phyloP scores from a whole-genome alignment of 2,329 filamentous ascomycete species.

The Colletotrichum navitas region DNA sequence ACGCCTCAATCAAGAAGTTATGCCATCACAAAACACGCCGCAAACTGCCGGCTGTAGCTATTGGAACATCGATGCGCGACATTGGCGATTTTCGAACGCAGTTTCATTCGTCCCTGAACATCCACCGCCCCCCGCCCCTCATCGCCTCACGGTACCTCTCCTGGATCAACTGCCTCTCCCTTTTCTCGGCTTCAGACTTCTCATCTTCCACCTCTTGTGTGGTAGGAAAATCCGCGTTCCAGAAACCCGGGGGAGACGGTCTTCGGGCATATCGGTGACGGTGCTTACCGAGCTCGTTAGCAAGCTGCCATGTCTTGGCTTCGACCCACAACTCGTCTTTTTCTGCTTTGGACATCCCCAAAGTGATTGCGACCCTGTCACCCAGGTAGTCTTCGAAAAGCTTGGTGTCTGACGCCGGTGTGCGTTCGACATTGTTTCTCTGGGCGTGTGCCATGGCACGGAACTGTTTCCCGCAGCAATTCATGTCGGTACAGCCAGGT shows the following conservation, averaged over 20 bases:
- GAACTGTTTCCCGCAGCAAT: constrained; percentile 83
- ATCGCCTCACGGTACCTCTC: constrained; percentile 86
- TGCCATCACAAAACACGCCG: background rate
- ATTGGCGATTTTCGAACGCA: background rate
- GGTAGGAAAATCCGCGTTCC: constrained; percentile 88
- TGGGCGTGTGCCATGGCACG: constrained; percentile 72
- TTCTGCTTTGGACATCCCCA: constrained; percentile 69
- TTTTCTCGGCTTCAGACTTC: constrained; percentile 71
- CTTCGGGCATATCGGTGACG: constrained; percentile 78
- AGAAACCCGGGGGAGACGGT: constrained; percentile 86
- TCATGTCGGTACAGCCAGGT: constrained; percentile 78
- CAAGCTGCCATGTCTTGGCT: constrained; percentile 79
- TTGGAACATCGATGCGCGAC: background rate
- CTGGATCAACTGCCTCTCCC: constrained; percentile 74
- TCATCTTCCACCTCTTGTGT: constrained; percentile 84
- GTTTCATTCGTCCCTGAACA: constrained; percentile 81
- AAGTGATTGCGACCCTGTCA: constrained; percentile 69
- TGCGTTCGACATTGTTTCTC: constrained; percentile 56
- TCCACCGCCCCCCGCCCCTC: constrained; percentile 79
- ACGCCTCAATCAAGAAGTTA: background rate
- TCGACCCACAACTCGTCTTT: constrained; percentile 77
- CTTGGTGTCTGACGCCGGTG: constrained; percentile 57
- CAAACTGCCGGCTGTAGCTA: background rate
- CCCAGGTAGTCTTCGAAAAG: constrained; percentile 70
- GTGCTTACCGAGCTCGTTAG: constrained; percentile 83